Evolutionary conservation across 352 stramenopile species (phyloP).

Genomic region (Globisporangium mamillatum): DNA sequence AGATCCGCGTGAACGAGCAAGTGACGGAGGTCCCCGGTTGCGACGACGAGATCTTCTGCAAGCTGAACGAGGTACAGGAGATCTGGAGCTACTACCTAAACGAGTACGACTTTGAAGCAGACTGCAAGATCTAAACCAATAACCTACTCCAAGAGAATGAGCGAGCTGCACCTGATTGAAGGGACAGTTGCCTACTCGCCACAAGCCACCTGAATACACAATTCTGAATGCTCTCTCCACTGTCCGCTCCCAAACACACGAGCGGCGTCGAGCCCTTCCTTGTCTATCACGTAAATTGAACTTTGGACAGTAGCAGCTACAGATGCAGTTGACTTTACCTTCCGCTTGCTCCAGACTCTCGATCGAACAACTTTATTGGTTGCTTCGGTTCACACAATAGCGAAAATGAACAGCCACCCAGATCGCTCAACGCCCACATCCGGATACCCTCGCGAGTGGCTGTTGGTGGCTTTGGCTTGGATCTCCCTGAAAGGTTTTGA

Average conservation of each 20-base stretch:
- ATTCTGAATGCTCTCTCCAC: background rate
- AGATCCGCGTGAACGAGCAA: constrained; percentile 44
- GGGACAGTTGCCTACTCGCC: background rate
- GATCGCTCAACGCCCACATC: no score
- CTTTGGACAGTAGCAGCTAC: no score
- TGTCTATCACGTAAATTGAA: no score
- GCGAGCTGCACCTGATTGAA: no score
- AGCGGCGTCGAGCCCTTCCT: background rate
- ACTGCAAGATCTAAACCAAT: constrained; percentile 26
- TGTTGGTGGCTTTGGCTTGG: no score
- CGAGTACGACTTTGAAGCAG: constrained; percentile 32
- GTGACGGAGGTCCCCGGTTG: constrained; percentile 37
- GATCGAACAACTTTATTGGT: no score
- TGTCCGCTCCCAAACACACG: background rate
- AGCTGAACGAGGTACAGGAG: constrained; percentile 38
- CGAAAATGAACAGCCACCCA: no score
- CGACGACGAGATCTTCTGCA: constrained; percentile 25
- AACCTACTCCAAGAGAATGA: background rate
- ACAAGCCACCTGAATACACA: background rate
- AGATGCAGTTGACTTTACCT: no score
- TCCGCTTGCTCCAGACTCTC: no score
- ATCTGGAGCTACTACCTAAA: constrained; percentile 59
- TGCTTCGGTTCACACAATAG: no score
- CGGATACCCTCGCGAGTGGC: no score
- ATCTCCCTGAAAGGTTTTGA: no score